phyloP scores from a whole-genome alignment of 345 rosid species.

The Brassica cretica region DNA sequence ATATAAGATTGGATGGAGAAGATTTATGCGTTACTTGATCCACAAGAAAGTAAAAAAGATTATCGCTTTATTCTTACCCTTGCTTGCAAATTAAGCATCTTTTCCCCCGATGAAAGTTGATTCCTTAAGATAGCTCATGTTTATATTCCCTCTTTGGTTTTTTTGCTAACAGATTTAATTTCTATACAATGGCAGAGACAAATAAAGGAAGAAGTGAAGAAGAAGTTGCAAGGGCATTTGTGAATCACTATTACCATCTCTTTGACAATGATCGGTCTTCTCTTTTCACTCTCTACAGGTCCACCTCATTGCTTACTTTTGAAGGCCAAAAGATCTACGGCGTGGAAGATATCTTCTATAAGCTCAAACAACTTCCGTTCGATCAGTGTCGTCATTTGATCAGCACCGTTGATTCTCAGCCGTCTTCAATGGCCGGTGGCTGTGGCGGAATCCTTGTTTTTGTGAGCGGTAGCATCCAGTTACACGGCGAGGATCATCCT shows the following conservation, averaged over 20 bases:
- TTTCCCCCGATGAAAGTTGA: not conserved
- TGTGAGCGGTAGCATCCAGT: conserved; percentile 74
- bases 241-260: conserved; percentile 69
- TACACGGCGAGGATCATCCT: conserved; percentile 68
- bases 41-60: not conserved
- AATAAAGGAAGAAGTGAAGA: conserved; percentile 47
- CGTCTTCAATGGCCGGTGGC: conserved; percentile 53
- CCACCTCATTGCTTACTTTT: conserved; percentile 72
- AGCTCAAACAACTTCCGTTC: conserved; percentile 68
- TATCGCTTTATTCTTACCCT: conserved; percentile 12
- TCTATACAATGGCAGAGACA: conserved; percentile 49
- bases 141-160: conserved; percentile 29
- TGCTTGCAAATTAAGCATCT: conserved; percentile 19
- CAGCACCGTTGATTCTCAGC: conserved; percentile 77
- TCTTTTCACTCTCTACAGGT: conserved; percentile 58
- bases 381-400: conserved; percentile 63
- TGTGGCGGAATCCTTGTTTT: conserved; percentile 65
- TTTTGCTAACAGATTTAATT: conserved; percentile 9
- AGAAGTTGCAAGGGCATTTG: conserved; percentile 73
- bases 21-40: conserved; percentile 18
- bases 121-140: not conserved
- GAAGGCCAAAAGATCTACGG: conserved; percentile 72
- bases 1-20: not conserved
- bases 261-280: conserved; percentile 63
- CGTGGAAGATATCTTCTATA: conserved; percentile 52